Percentiles rank a stretch among this genome's conserved stretches.
These are phyloP conservation scores for Cordyceps javanica DNA, from an alignment of 2,329 filamentous ascomycete genomes.

Conservation along the genomic window DNA sequence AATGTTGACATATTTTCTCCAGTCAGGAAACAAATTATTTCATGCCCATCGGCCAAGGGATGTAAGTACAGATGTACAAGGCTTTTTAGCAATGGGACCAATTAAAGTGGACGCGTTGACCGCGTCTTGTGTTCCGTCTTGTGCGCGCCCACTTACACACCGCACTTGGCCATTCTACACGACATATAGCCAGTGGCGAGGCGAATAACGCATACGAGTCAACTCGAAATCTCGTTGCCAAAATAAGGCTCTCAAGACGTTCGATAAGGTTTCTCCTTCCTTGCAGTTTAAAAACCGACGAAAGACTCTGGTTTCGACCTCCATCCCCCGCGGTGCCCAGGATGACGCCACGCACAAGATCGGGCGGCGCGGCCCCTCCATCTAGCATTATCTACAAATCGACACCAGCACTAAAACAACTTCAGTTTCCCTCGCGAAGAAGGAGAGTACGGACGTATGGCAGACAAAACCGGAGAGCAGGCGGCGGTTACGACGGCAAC, in stretches of 20 bases:
- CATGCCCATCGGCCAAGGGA: neutral
- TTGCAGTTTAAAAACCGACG: neutral
- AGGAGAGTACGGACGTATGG: constrained; percentile 31
- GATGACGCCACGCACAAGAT: constrained; percentile 34
- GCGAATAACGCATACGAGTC: neutral
- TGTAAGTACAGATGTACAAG: too few species aligned
- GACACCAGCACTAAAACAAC: constrained; percentile 31
- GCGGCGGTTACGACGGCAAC: neutral
- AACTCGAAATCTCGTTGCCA: neutral
- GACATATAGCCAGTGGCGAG: neutral
- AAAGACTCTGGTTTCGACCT: neutral
- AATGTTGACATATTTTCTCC: neutral
- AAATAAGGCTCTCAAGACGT: neutral
- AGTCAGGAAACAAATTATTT: neutral
- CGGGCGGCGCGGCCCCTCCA: constrained; percentile 30
- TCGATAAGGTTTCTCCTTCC: rapidly evolving
- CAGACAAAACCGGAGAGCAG: constrained; percentile 5
- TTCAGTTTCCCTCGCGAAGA: constrained; percentile 31
- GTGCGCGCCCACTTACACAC: constrained; percentile 4
- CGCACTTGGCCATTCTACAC: neutral
- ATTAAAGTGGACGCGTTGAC: constrained; percentile 12
- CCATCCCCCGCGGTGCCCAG: neutral
- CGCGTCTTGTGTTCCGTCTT: neutral
- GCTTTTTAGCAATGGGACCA: neutral
- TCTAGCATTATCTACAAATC: constrained; percentile 32